Base-by-base conservation (phyloP, 2,329 filamentous ascomycete genomes). In the Verticillium isaacii region DNA sequence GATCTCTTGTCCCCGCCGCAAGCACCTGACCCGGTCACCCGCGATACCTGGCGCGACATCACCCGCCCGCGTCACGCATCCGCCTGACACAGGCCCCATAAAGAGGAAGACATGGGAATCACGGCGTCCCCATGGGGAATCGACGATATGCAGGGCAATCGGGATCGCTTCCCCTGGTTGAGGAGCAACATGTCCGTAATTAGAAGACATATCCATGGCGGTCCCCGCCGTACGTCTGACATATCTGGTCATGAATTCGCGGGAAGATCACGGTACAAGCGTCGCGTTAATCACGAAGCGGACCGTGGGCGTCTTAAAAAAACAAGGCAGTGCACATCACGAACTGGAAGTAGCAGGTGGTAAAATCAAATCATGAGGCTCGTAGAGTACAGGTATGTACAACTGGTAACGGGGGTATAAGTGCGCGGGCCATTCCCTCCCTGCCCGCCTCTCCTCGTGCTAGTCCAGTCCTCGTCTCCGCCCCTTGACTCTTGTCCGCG, bases 401-500 rank as follows among this genome's bases (percentile, higher is more conserved):
- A 52, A 19, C 45, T 52, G n/a, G 45, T n/a, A 1, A 12, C 19
- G 45, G 45, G 45, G 45, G 45, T 52, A 52, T 52, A 52, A 52
- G 45, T 52, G n/a, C 19, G 45, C 45, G 45, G 45, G 45, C 45
- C 54, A n/a, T 56, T 5, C 54, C 32, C 23, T 56, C 32, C 19
- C 54, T 59, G 58, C 63, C 67, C 68, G 69, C 68, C 56, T 64
- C 69, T 64, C 67, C 67, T 67, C 63, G 39, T 70, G 70, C 74
- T 79, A 79, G 69, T 74, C 73, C 69, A 73, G 60, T 68, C 75
- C 74, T 67, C 70, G 70, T 67, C 75, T 78, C 65, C 76, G 76
- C 63, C 72, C 72, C 65, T 73, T 78, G 1, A 74, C 72, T 69
- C 78, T 77, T 63, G 73, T 75, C 68, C 79, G 74, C 59, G 68